phyloP scores from a whole-genome alignment of 1,284 basidiomycete species.

The Trametes polyzona region DNA sequence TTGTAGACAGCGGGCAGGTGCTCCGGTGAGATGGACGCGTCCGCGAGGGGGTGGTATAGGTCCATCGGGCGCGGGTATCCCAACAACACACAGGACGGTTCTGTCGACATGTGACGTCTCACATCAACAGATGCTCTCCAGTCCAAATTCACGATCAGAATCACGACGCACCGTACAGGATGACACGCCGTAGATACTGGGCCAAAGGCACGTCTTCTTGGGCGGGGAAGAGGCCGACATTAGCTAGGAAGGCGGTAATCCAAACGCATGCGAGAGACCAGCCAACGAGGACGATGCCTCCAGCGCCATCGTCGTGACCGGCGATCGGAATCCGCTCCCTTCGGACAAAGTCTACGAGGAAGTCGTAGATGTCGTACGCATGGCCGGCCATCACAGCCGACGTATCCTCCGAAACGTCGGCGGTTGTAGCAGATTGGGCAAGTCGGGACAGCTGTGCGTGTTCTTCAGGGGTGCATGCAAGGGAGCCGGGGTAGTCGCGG shows the following conservation, averaged over 20 bases:
- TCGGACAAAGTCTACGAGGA: conserved; percentile 62
- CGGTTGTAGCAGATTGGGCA: background rate
- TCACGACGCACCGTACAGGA: conserved; percentile 26
- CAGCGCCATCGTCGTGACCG: conserved; percentile 48
- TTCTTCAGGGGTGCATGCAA: conserved; percentile 2
- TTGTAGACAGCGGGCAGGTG: background rate
- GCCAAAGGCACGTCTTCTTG: conserved; percentile 1
- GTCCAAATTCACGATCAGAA: too few species aligned
- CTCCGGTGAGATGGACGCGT: background rate
- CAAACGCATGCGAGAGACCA: conserved; percentile 31
- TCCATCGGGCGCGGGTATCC: conserved; percentile 2
- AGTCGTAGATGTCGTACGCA: conserved; percentile 38
- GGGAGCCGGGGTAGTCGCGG: conserved; percentile 4
- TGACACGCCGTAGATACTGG: conserved; percentile 23
- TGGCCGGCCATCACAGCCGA: background rate
- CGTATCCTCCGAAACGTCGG: background rate
- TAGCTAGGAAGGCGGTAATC: conserved; percentile 26
- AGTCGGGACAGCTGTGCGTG: background rate
- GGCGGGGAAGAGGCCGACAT: conserved; percentile 17
- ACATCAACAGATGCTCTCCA: too few species aligned
- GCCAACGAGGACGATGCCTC: conserved; percentile 30
- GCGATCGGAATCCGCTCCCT: conserved; percentile 70
- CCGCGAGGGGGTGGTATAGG: conserved; percentile 2
- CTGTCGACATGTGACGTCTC: too few species aligned
- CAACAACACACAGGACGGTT: conserved; percentile 2